phyloP scores from a whole-genome alignment of 2,329 filamentous ascomycete species.

The Stagonosporopsis rhizophila region DNA sequence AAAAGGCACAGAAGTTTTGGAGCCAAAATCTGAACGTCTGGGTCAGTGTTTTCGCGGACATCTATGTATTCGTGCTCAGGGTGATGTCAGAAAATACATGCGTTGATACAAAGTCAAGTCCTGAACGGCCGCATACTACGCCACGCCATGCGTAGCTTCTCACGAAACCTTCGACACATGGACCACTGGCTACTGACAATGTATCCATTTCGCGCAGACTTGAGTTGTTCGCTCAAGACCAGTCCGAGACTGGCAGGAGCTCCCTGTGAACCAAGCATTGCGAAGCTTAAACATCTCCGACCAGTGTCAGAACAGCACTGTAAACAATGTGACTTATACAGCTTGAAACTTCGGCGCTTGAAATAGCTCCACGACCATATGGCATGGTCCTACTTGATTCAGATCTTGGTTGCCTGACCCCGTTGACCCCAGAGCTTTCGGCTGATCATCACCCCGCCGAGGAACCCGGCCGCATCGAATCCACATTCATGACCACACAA shows the following conservation, averaged over 20 bases:
- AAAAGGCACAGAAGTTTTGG: background rate
- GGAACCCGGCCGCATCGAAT: no score
- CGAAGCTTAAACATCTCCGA: background rate
- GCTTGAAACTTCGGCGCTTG: no score
- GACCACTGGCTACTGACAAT: background rate
- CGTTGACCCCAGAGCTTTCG: no score
- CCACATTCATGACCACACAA: no score
- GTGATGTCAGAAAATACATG: conserved; percentile 7
- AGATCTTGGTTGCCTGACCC: no score
- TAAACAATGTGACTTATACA: no score
- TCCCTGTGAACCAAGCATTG: background rate
- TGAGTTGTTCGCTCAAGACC: background rate
- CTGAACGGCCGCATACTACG: background rate
- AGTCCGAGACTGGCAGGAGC: background rate
- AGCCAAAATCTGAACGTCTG: background rate
- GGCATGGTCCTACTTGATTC: no score
- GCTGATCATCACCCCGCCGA: no score
- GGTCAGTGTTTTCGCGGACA: background rate
- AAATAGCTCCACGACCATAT: no score
- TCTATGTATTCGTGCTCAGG: background rate
- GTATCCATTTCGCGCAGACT: background rate
- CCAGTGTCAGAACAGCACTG: no score
- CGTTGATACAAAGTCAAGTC: conserved; percentile 7
- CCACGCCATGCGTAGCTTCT: background rate
- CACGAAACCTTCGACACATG: background rate